These are phyloP conservation scores for Linnemannia schmuckeri DNA, from an alignment of 192 early-diverging fungal genomes.

Conservation along the genomic window DNA sequence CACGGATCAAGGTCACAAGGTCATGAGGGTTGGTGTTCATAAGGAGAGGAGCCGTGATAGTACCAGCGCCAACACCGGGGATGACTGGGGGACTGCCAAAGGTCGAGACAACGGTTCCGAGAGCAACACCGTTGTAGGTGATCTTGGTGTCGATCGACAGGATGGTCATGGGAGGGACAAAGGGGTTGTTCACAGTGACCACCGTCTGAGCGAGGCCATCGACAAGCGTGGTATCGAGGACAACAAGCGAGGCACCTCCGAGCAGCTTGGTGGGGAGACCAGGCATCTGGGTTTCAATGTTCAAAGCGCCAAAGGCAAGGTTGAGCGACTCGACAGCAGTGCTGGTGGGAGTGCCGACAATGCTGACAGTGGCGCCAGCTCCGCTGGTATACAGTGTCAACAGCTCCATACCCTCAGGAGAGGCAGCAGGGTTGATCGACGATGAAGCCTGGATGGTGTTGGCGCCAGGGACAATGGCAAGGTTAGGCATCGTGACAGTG, in stretches of 20 bases:
- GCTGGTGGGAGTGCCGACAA: conserved; percentile 55
- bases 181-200: conserved; percentile 63
- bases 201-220: conserved; percentile 51
- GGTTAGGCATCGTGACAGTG: conserved; percentile 47
- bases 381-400: conserved; percentile 62
- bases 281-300: conserved; percentile 55
- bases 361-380: conserved; percentile 45
- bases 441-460: conserved; percentile 55
- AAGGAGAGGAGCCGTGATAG: conserved; percentile 38
- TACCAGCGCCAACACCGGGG: conserved; percentile 31
- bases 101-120: conserved; percentile 58
- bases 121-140: conserved; percentile 44
- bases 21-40: conserved; percentile 62
- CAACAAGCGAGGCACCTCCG: conserved; percentile 37
- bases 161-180: conserved; percentile 58
- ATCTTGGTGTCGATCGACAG: no score
- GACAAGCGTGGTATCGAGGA: conserved; percentile 43
- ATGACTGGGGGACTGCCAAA: conserved; percentile 52
- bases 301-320: conserved; percentile 50
- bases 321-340: conserved; percentile 60
- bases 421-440: no score
- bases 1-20: conserved; percentile 54
- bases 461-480: conserved; percentile 56
- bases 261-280: conserved; percentile 56
- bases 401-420: conserved; percentile 60